Evolutionary conservation across 2,329 filamentous ascomycete genomes (phyloP).

Genomic region (Penicillium sp.): DNA sequence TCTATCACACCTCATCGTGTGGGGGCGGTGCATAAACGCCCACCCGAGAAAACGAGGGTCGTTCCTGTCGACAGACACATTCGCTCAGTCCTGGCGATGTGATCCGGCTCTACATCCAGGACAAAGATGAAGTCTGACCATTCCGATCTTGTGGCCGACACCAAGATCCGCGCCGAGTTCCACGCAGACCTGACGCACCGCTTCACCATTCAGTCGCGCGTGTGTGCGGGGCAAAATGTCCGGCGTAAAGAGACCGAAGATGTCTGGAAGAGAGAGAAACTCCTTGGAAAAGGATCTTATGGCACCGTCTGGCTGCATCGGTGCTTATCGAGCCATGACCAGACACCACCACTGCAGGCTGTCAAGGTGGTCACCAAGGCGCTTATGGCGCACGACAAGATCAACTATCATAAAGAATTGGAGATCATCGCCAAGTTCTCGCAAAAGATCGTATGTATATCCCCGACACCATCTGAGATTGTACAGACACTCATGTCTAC

Average conservation of each 20-base stretch:
- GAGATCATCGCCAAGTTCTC: conserved; percentile 11
- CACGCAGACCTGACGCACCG: not conserved
- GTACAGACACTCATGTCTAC: not conserved
- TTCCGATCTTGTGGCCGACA: conserved; percentile 2
- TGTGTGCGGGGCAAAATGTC: not conserved
- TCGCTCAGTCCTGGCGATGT: not conserved
- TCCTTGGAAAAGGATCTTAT: conserved; percentile 1
- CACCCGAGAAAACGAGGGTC: too few species aligned
- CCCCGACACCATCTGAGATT: not conserved
- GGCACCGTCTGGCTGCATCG: conserved; percentile 2
- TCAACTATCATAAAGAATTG: conserved; percentile 3
- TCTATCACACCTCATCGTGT: too few species aligned
- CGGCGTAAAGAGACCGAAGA: not conserved
- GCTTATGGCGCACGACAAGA: not conserved
- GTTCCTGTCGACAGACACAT: not conserved
- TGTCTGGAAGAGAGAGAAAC: not conserved
- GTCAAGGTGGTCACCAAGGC: conserved; percentile 3
- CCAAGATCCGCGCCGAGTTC: not conserved
- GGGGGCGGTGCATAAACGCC: too few species aligned
- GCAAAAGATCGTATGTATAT: conserved; percentile 6
- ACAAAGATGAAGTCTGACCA: not conserved
- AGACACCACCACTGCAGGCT: not conserved
- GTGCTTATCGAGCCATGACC: not conserved
- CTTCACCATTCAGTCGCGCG: not conserved
- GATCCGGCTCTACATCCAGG: not conserved